Evolutionary conservation across 345 rosid species (phyloP).

Genomic region (Camelina hispida): DNA sequence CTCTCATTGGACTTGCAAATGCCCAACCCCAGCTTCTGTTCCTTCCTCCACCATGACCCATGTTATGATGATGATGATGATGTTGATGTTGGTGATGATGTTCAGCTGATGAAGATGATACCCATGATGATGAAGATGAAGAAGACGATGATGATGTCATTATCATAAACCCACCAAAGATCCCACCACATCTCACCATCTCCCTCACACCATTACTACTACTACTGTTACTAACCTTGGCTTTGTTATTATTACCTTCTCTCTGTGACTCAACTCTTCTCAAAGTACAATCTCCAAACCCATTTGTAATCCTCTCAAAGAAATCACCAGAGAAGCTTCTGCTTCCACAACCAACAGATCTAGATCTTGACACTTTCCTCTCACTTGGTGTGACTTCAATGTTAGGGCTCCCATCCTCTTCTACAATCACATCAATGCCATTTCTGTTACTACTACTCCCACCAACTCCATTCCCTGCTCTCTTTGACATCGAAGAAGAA

Average conservation of each 20-base stretch:
- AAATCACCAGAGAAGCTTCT: constrained; percentile 97
- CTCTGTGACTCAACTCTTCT: constrained; percentile 96
- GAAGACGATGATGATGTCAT: constrained; percentile 78
- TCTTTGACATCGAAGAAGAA: constrained; percentile 54
- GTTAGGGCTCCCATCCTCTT: constrained; percentile 66
- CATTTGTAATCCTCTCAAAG: constrained; percentile 94
- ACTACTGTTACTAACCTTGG: constrained; percentile 30
- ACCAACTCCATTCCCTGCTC: constrained; percentile 35
- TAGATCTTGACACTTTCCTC: constrained; percentile 95
- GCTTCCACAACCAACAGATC: constrained; percentile 99
- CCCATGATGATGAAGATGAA: constrained; percentile 66
- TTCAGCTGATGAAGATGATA: constrained; percentile 63
- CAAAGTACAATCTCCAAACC: constrained; percentile 95
- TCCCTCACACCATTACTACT: constrained; percentile 54
- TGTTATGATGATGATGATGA: constrained; percentile 53
- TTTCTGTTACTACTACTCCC: constrained; percentile 29
- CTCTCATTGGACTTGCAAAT: constrained; percentile 95
- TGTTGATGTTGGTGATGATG: constrained; percentile 60
- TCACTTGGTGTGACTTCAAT: constrained; percentile 51
- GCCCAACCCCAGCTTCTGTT: constrained; percentile 93
- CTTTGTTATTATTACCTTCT: constrained; percentile 64
- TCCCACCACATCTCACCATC: constrained; percentile 88
- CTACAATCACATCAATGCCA: constrained; percentile 51
- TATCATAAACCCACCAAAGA: constrained; percentile 86
- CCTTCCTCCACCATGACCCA: constrained; percentile 49